These are phyloP conservation scores for Euphorbia celastroides DNA, from an alignment of 441 rosid genomes.

Conservation along the genomic window DNA sequence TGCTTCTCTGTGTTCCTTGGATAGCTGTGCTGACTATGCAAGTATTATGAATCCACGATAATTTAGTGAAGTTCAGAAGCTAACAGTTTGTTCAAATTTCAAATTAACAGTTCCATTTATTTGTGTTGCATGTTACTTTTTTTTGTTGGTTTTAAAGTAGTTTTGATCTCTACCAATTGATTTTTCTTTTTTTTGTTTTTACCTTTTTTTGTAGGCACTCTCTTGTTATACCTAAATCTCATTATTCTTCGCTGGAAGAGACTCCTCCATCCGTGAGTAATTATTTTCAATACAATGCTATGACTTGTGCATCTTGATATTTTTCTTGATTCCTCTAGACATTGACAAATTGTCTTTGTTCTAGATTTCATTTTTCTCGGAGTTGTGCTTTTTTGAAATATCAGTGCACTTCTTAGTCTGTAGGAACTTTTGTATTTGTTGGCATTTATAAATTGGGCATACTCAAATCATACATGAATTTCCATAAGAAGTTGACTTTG, in stretches of 20 bases:
- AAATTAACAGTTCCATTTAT: neutral
- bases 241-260: conserved; percentile 64
- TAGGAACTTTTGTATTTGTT: neutral
- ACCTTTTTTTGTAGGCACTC: conserved; percentile 59
- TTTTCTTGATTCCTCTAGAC: neutral
- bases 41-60: neutral
- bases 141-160: neutral
- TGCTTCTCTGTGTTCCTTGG: neutral
- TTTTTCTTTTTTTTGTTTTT: neutral
- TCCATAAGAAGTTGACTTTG: neutral
- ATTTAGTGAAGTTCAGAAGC: neutral
- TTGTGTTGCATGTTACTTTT: neutral
- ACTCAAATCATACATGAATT: neutral
- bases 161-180: neutral
- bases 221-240: conserved; percentile 80
- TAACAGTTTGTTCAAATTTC: too few species aligned
- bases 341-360: neutral
- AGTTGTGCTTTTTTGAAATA: neutral
- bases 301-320: neutral
- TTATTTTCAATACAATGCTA: neutral
- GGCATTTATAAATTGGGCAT: neutral
- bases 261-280: conserved; percentile 92
- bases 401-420: neutral
- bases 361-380: neutral
- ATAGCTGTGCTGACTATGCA: neutral